These are phyloP conservation scores for Alternaria sp. DNA, from an alignment of 2,329 filamentous ascomycete species.

Conservation along the genomic window DNA sequence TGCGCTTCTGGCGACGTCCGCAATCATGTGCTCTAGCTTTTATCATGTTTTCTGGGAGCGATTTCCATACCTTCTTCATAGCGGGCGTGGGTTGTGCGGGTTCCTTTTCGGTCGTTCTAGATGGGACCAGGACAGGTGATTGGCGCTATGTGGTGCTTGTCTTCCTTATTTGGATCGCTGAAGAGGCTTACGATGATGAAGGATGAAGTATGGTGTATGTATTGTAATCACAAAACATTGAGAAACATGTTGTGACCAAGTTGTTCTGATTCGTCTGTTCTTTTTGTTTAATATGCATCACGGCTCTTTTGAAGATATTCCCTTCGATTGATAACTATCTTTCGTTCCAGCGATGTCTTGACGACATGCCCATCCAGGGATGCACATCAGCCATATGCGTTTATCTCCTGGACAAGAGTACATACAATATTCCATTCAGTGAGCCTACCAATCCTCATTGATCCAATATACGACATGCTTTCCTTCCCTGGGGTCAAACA, in stretches of 20 bases:
- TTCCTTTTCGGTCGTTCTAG: slow-evolving; percentile 18
- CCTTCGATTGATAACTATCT: background rate
- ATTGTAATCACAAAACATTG: slow-evolving; percentile 8
- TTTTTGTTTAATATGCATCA: background rate
- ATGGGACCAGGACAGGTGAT: slow-evolving; percentile 6
- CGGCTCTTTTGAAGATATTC: accelerated
- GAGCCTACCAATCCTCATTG: no score
- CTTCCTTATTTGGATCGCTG: slow-evolving; percentile 8
- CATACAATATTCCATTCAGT: no score
- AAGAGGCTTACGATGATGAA: slow-evolving; percentile 1
- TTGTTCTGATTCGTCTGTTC: background rate
- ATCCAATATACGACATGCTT: no score
- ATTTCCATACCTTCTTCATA: slow-evolving; percentile 26
- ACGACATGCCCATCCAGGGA: background rate
- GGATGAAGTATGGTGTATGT: slow-evolving; percentile 7
- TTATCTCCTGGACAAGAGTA: no score
- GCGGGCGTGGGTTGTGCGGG: slow-evolving; percentile 39
- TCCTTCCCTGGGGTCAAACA: no score
- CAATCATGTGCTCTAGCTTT: slow-evolving; percentile 15
- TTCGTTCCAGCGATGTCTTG: background rate
- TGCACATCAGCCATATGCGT: accelerated
- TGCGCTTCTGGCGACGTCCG: slow-evolving; percentile 7
- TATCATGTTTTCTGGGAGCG: slow-evolving; percentile 25
- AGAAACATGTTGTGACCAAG: background rate
- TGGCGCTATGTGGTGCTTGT: slow-evolving; percentile 13